Percentiles rank a stretch among this genome's conserved stretches.
Evolutionary conservation across 176 grass and related monocot genomes (phyloP).

Genomic region (Chrysopogon serrulatus): DNA sequence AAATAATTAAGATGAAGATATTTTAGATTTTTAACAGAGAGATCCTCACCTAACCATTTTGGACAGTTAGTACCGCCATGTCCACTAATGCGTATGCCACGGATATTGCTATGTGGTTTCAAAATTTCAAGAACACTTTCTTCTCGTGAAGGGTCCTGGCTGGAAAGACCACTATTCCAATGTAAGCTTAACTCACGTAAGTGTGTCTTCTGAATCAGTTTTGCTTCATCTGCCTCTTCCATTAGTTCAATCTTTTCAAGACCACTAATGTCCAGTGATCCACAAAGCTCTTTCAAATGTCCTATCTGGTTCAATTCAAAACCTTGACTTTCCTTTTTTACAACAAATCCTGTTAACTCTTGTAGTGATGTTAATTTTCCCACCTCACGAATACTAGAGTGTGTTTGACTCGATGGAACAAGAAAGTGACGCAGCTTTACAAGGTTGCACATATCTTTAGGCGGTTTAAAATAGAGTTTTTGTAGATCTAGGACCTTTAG

Average conservation of each 20-base stretch:
- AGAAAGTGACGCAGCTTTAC: background rate
- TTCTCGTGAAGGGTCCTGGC: background rate
- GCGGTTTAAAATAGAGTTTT: rapidly evolving
- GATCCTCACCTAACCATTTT: too few relatives aligned
- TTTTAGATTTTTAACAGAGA: too few relatives aligned
- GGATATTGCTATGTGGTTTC: background rate
- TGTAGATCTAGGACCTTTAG: background rate
- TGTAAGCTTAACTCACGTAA: background rate
- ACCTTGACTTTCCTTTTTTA: background rate
- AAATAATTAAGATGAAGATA: too few relatives aligned
- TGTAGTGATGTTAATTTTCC: background rate
- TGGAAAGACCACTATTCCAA: background rate
- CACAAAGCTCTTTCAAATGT: background rate
- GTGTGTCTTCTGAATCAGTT: background rate
- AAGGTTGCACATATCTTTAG: background rate
- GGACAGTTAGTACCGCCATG: background rate
- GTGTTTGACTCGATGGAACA: rapidly evolving
- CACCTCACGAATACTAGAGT: background rate
- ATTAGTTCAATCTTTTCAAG: slow-evolving; percentile 3
- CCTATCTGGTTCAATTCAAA: background rate
- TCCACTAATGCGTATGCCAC: background rate
- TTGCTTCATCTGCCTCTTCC: background rate
- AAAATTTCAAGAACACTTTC: background rate
- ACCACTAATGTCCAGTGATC: background rate
- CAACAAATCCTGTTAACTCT: background rate